phyloP scores from a whole-genome alignment of 129 eudicot species.

The Centrapalus pauciflorus region DNA sequence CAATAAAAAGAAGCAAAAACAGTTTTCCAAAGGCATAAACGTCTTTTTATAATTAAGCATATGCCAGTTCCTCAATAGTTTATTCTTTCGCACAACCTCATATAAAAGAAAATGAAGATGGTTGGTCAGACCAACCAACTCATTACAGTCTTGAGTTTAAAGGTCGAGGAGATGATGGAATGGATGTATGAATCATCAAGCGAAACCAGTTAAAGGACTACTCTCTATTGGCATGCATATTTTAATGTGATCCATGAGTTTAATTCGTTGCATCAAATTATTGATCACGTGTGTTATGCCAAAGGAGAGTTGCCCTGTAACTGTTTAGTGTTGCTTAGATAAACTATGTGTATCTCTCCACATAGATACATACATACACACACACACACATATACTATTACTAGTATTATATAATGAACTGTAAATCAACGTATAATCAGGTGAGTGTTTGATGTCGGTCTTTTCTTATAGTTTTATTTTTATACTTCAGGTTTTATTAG shows the following conservation, averaged over 20 bases:
- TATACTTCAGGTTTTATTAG: too few relatives aligned
- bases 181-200: background rate
- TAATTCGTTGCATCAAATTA: background rate
- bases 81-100: slow-evolving; percentile 1
- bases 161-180: background rate
- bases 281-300: slow-evolving; percentile 25
- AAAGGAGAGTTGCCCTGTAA: slow-evolving; percentile 70
- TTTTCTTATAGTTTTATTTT: too few relatives aligned
- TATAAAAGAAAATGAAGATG: background rate
- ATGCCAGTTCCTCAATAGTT: slow-evolving; percentile 20
- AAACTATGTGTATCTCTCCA: too few relatives aligned
- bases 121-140: background rate
- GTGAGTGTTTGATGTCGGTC: too few relatives aligned
- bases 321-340: slow-evolving; percentile 25
- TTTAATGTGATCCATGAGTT: background rate
- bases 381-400: too few relatives aligned
- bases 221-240: slow-evolving; percentile 53
- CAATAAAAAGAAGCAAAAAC: background rate
- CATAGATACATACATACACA: too few relatives aligned
- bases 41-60: slow-evolving; percentile 5
- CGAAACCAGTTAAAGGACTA: slow-evolving; percentile 47
- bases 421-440: too few relatives aligned
- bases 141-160: background rate
- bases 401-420: too few relatives aligned
- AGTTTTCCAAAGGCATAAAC: background rate